Evolutionary conservation across 2,329 filamentous ascomycete species (phyloP).

Genomic region (Venturia oleaginea): DNA sequence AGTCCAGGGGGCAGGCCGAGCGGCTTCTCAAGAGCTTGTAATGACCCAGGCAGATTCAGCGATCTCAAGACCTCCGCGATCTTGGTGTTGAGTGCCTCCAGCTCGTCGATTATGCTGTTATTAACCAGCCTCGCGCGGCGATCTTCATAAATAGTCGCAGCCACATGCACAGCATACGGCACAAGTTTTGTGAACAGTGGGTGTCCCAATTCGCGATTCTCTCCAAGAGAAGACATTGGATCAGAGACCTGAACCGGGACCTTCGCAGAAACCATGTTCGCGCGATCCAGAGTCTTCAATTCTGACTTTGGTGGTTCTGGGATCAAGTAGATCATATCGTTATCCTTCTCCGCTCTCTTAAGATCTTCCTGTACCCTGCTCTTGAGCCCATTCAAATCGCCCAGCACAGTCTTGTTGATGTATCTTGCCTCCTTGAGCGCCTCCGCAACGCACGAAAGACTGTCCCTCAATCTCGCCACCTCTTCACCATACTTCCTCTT

Average conservation of each 20-base stretch:
- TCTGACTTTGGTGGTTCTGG: slow-evolving; percentile 82
- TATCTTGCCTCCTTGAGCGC: slow-evolving; percentile 77
- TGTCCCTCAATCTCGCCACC: slow-evolving; percentile 75
- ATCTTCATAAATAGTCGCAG: slow-evolving; percentile 91
- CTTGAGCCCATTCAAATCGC: slow-evolving; percentile 77
- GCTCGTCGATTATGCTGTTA: slow-evolving; percentile 72
- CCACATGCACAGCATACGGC: slow-evolving; percentile 90
- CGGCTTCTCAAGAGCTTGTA: slow-evolving; percentile 92
- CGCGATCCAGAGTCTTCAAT: slow-evolving; percentile 74
- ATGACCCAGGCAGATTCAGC: slow-evolving; percentile 78
- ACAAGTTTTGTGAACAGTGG: slow-evolving; percentile 86
- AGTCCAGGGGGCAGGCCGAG: slow-evolving; percentile 78
- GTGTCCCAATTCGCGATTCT: slow-evolving; percentile 69
- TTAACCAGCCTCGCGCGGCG: slow-evolving; percentile 84
- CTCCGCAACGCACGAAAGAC: slow-evolving; percentile 72
- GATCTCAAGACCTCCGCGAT: slow-evolving; percentile 72
- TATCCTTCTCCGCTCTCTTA: slow-evolving; percentile 90
- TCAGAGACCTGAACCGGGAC: slow-evolving; percentile 75
- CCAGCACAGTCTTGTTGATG: slow-evolving; percentile 70
- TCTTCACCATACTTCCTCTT: slow-evolving; percentile 94
- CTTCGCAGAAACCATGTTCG: slow-evolving; percentile 75
- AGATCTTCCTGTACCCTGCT: slow-evolving; percentile 75
- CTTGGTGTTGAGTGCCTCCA: slow-evolving; percentile 71
- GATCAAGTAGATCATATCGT: slow-evolving; percentile 86
- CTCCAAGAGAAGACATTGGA: slow-evolving; percentile 70